These are phyloP conservation scores for Discostella stelligera DNA, from an alignment of 352 stramenopile genomes.

Conservation along the genomic window DNA sequence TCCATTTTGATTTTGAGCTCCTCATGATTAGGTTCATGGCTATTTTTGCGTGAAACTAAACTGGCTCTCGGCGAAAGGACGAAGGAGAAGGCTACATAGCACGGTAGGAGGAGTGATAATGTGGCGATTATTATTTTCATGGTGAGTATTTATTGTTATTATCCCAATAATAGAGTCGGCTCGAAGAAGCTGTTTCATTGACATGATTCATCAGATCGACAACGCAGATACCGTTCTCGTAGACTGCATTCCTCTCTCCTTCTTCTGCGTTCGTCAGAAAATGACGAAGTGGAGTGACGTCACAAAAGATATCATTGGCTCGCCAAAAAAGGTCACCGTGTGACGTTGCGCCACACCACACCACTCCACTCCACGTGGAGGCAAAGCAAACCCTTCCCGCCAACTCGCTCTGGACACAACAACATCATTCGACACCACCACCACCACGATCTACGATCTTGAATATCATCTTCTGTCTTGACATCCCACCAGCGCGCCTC, in stretches of 20 bases:
- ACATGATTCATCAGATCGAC: too few relatives aligned
- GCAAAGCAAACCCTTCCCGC: neutral
- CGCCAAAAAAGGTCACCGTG: neutral
- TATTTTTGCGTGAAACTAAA: neutral
- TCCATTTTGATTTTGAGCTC: neutral
- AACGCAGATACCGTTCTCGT: too few relatives aligned
- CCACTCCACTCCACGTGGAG: slow-evolving; percentile 15
- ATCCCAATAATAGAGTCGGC: too few relatives aligned
- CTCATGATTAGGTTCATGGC: neutral
- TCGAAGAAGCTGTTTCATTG: too few relatives aligned
- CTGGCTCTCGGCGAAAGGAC: neutral
- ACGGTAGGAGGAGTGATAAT: neutral
- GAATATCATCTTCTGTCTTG: too few relatives aligned
- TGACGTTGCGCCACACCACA: neutral
- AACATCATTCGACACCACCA: neutral
- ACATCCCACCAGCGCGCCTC: too few relatives aligned
- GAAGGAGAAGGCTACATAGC: slow-evolving; percentile 24
- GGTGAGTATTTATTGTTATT: too few relatives aligned
- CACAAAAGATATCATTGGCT: neutral
- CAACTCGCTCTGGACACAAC: neutral
- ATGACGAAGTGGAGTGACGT: too few relatives aligned
- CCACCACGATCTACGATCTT: neutral
- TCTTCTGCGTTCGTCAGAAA: too few relatives aligned
- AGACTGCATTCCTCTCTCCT: too few relatives aligned
- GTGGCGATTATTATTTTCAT: slow-evolving; percentile 9